A percentile compares a stretch with the other conserved stretches of the same genome.
phyloP scores from a whole-genome alignment of 2,329 filamentous ascomycete genomes.

The Stemphylium vesicarium region DNA sequence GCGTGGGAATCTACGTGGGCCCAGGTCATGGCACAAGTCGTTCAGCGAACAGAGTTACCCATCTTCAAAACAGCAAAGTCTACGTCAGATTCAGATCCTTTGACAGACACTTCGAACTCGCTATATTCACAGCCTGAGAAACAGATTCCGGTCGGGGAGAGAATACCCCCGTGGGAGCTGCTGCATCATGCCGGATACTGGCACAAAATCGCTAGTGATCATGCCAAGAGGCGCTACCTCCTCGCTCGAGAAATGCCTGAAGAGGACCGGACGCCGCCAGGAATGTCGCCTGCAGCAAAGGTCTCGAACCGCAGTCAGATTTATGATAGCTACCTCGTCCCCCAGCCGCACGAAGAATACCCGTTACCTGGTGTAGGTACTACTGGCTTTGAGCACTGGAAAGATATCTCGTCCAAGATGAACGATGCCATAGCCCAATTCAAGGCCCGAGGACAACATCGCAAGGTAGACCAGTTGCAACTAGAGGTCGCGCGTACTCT shows the following conservation, averaged over 20 bases:
- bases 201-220: constrained; percentile 60
- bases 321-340: constrained; percentile 68
- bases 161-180: constrained; percentile 63
- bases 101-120: constrained; percentile 39
- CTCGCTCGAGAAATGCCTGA: constrained; percentile 63
- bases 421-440: constrained; percentile 59
- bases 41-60: constrained; percentile 60
- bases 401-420: constrained; percentile 57
- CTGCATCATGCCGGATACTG: constrained; percentile 70
- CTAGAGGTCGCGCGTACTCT: constrained; percentile 63
- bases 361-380: constrained; percentile 50
- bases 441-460: constrained; percentile 57
- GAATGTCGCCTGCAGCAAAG: constrained; percentile 61
- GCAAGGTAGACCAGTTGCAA: constrained; percentile 61
- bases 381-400: constrained; percentile 59
- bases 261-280: constrained; percentile 63
- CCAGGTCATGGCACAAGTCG: constrained; percentile 65
- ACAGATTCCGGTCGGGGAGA: constrained; percentile 55
- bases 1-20: constrained; percentile 87
- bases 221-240: constrained; percentile 57
- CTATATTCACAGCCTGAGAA: constrained; percentile 61
- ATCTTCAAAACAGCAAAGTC: constrained; percentile 46
- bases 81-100: constrained; percentile 28
- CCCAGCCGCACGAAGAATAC: constrained; percentile 63
- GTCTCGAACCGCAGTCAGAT: constrained; percentile 59